A percentile compares a stretch with the other conserved stretches of the same genome.
Conservation (phyloP, 768 basidiomycete species). For the Boletus pseudopeckii region DNA sequence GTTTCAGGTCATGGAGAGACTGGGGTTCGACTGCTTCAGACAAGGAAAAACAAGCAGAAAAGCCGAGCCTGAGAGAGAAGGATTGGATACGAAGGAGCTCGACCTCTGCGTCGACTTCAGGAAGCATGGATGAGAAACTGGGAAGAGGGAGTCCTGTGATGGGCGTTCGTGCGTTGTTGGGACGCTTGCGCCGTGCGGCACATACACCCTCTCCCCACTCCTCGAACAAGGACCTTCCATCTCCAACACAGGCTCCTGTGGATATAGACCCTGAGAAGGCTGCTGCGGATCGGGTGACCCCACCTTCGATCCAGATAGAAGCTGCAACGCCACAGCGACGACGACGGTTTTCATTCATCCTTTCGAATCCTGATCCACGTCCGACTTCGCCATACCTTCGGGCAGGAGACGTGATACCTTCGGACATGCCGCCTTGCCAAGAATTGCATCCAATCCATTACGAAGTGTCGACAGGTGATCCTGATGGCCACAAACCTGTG, state of each 20-base stretch:
- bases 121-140: slow-evolving; percentile 23
- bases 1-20: slow-evolving; percentile 27
- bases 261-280: slow-evolving; percentile 17
- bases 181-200: slow-evolving; percentile 23
- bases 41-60: slow-evolving; percentile 19
- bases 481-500: background rate
- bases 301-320: slow-evolving; percentile 15
- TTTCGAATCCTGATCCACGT: slow-evolving; percentile 31
- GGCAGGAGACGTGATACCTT: background rate
- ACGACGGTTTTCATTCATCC: slow-evolving; percentile 28
- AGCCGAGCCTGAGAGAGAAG: slow-evolving; percentile 12
- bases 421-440: background rate
- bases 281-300: slow-evolving; percentile 2
- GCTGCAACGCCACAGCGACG: slow-evolving; percentile 18
- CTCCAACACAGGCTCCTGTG: slow-evolving; percentile 3
- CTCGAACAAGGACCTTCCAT: slow-evolving; percentile 21
- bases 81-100: slow-evolving; percentile 15
- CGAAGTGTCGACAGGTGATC: background rate
- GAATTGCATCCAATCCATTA: background rate
- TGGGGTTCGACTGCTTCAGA: slow-evolving; percentile 11
- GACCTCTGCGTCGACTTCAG: slow-evolving; percentile 14
- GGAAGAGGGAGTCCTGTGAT: slow-evolving; percentile 19
- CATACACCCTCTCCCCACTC: slow-evolving; percentile 29
- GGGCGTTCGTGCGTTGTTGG: slow-evolving; percentile 29
- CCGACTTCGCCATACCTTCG: slow-evolving; percentile 20